These are phyloP conservation scores for Ploettnerulaceae sp. DNA, from an alignment of 2,329 filamentous ascomycete species.

Conservation along the genomic window DNA sequence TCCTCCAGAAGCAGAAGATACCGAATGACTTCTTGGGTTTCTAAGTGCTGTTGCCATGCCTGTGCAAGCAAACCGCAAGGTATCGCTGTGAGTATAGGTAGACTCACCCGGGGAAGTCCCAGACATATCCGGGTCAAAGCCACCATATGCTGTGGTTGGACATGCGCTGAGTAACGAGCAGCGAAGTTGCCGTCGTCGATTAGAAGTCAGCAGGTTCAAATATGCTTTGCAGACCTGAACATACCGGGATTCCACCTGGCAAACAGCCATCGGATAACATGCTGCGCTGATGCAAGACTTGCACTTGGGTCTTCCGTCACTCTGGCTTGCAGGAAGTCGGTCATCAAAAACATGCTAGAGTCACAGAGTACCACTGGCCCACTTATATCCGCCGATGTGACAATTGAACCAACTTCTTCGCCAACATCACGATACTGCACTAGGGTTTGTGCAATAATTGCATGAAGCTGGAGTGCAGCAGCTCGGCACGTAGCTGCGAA, in stretches of 20 bases:
- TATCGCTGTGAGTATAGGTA: slow-evolving; percentile 7
- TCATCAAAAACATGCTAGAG: slow-evolving; percentile 69
- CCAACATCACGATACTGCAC: slow-evolving; percentile 62
- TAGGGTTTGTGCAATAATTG: slow-evolving; percentile 61
- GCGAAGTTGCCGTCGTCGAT: slow-evolving; percentile 63
- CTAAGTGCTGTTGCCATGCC: slow-evolving; percentile 30
- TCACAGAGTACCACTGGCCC: slow-evolving; percentile 78
- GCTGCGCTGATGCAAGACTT: slow-evolving; percentile 61
- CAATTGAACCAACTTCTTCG: slow-evolving; percentile 66
- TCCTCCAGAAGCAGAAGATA: slow-evolving; percentile 52
- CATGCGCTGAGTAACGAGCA: slow-evolving; percentile 58
- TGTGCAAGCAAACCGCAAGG: slow-evolving; percentile 31
- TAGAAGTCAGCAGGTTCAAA: slow-evolving; percentile 5
- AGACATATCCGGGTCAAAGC: slow-evolving; percentile 67
- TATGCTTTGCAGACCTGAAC: slow-evolving; percentile 27
- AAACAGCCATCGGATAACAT: slow-evolving; percentile 77
- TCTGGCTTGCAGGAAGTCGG: slow-evolving; percentile 59
- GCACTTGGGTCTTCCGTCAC: slow-evolving; percentile 64
- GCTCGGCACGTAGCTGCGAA: slow-evolving; percentile 68
- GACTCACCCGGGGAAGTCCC: slow-evolving; percentile 40
- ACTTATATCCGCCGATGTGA: slow-evolving; percentile 73
- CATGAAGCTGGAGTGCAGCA: slow-evolving; percentile 64
- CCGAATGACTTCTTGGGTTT: slow-evolving; percentile 42
- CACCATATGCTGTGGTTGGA: slow-evolving; percentile 60
- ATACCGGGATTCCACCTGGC: slow-evolving; percentile 77